A percentile compares a stretch with the other conserved stretches of the same genome.
These are phyloP conservation scores for Collariella sp. DNA, from an alignment of 495 filamentous ascomycete genomes.

Conservation along the genomic window DNA sequence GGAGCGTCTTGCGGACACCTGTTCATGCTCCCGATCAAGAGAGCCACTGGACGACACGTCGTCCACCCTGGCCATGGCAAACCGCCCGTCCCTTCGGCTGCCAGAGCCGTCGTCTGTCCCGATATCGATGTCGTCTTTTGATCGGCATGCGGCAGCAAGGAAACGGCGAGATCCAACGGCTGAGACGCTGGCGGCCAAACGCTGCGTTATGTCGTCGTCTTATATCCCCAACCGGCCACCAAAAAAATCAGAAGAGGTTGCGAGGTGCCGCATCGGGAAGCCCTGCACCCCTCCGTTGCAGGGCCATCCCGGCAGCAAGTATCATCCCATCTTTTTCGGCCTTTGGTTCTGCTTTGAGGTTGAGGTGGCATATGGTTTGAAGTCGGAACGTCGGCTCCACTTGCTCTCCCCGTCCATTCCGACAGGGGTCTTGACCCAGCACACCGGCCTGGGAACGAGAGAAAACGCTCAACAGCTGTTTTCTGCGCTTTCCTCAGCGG, in stretches of 20 bases:
- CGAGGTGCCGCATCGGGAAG: slow-evolving; percentile 21
- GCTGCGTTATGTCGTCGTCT: slow-evolving; percentile 12
- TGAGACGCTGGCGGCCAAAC: slow-evolving; percentile 18
- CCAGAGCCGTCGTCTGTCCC: no score
- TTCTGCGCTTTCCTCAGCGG: not conserved
- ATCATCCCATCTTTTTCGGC: slow-evolving; percentile 11
- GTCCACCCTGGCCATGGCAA: not conserved
- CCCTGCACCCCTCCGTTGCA: slow-evolving; percentile 18
- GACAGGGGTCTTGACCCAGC: not conserved
- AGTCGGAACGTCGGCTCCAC: slow-evolving; percentile 2
- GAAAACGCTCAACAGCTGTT: not conserved
- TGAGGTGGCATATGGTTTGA: not conserved
- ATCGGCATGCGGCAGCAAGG: not conserved
- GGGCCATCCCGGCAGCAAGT: slow-evolving; percentile 18
- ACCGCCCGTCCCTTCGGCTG: no score
- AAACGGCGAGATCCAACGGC: not conserved
- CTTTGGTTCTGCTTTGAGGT: slow-evolving; percentile 1
- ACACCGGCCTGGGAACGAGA: not conserved
- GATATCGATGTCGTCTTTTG: no score
- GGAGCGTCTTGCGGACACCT: no score
- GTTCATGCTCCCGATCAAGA: no score
- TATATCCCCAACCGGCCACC: slow-evolving; percentile 22
- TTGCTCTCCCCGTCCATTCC: not conserved
- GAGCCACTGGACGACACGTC: no score
- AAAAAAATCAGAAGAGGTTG: slow-evolving; percentile 14